Evolutionary conservation across 768 basidiomycete genomes (phyloP), one percentile per base, ranked within the genome.

Genomic region (Boletus rufocinnamomeus): DNA sequence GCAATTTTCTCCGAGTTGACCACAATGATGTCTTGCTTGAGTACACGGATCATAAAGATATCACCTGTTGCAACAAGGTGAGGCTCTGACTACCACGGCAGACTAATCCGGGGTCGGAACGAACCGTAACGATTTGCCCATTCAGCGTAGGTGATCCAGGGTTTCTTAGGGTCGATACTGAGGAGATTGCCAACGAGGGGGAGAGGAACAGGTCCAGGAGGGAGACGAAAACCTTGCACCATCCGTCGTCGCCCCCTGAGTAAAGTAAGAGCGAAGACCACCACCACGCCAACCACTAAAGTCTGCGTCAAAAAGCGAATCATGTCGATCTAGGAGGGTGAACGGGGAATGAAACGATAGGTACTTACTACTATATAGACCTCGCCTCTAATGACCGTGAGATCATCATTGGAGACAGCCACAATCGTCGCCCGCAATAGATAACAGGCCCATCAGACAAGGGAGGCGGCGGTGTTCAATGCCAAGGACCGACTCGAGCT

Each of bases 281-380:
- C 16, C 19, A 38, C 16, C 16, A 19, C 38, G 19, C 38, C 38
- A 8, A 19, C 37, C 0, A 19, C 37, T 16, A 38, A 19, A 3
- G 38, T 17, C 8, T 38, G 38, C 38, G 19, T 27, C 28, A 28
- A 25, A 17, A 45, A 32, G 10, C 3, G 38, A 48, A n/a, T 21
- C 59, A 61, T 65, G 46, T 35, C 8, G 17, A 21, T 23, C 30
- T n/a, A 32, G 17, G 38, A 30, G 35, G 35, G 14, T 9, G 37
- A 34, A 13, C 14, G 25, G 4, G 19, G 14, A 13, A 21, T 6
- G 30, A 19, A 38, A 38, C 1, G 30, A 11, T 17, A n/a, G 11
- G 14, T 8, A 50, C 43, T n/a, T n/a, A n/a, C 4, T 17, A 30
- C 50, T 59, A 46, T 61, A 34, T 23, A 35, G n/a, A 23, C 17